A percentile compares a stretch with the other conserved stretches of the same genome.
Conservation (phyloP, 2,329 filamentous ascomycete species). For the Sporothrix pseudoabietina region DNA sequence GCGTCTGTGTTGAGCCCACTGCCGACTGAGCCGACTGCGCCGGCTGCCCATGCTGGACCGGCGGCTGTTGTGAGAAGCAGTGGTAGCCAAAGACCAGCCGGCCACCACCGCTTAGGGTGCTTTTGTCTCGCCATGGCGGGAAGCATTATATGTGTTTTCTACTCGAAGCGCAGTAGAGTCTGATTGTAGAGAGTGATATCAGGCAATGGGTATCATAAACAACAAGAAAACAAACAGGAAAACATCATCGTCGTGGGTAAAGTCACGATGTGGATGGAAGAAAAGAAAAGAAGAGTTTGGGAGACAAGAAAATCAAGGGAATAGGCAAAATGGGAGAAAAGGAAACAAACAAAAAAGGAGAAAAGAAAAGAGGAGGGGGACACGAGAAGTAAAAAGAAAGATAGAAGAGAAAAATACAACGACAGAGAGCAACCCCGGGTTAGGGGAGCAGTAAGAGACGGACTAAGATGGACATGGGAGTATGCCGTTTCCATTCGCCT, state of each 20-base stretch:
- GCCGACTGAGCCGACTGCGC: constrained; percentile 32
- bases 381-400: not conserved
- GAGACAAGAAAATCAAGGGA: constrained; percentile 32
- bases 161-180: not conserved
- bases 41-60: constrained; percentile 36
- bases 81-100: constrained; percentile 35
- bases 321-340: constrained; percentile 35
- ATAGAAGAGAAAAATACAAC: not conserved
- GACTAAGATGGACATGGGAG: not conserved
- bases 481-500: not conserved
- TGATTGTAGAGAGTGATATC: not conserved
- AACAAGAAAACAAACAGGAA: constrained; percentile 28
- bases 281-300: not conserved
- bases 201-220: not conserved
- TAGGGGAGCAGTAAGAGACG: not conserved
- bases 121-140: constrained; percentile 23
- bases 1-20: constrained; percentile 26
- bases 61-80: constrained; percentile 32
- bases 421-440: not conserved
- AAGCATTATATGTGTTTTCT: not conserved
- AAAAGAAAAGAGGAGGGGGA: not conserved
- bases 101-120: constrained; percentile 21
- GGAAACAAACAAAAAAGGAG: constrained; percentile 21
- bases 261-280: not conserved
- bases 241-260: constrained; percentile 29